Conservation (phyloP, 257 asterid species). For the Misopates orontium region DNA sequence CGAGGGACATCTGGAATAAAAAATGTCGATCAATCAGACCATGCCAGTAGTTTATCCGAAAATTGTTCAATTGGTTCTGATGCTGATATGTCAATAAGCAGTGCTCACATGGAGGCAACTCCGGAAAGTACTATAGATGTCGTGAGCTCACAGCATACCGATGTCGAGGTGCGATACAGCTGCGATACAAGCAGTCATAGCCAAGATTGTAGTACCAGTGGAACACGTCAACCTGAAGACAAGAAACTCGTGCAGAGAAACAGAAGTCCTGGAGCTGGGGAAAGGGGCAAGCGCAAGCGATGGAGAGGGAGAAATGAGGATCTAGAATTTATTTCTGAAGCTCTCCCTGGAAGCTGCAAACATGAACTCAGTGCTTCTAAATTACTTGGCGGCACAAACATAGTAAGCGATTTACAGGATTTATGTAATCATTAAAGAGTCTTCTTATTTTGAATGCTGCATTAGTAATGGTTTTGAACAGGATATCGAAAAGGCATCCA, state of each 20-base stretch:
- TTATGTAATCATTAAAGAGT: slow-evolving; percentile 18
- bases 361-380: slow-evolving; percentile 43
- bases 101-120: slow-evolving; percentile 44
- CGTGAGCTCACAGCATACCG: slow-evolving; percentile 45
- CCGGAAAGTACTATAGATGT: slow-evolving; percentile 42
- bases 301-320: slow-evolving; percentile 88
- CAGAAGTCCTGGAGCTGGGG: slow-evolving; percentile 54
- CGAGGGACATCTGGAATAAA: slow-evolving; percentile 34
- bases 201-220: slow-evolving; percentile 85
- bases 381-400: slow-evolving; percentile 30
- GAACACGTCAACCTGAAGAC: slow-evolving; percentile 46
- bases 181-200: slow-evolving; percentile 49
- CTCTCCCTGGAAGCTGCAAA: slow-evolving; percentile 46
- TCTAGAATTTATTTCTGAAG: slow-evolving; percentile 45
- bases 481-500: slow-evolving; percentile 50
- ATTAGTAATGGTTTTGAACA: slow-evolving; percentile 40
- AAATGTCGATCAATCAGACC: slow-evolving; percentile 43
- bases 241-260: slow-evolving; percentile 51
- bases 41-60: slow-evolving; percentile 49
- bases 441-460: slow-evolving; percentile 7
- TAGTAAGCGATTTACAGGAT: slow-evolving; percentile 30
- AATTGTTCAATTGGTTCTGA: slow-evolving; percentile 52
- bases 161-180: slow-evolving; percentile 61
- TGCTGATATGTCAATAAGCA: slow-evolving; percentile 51
- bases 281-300: slow-evolving; percentile 86